Evolutionary conservation across 192 early-diverging fungal species (phyloP).

Genomic region (Gonapodya sp.): DNA sequence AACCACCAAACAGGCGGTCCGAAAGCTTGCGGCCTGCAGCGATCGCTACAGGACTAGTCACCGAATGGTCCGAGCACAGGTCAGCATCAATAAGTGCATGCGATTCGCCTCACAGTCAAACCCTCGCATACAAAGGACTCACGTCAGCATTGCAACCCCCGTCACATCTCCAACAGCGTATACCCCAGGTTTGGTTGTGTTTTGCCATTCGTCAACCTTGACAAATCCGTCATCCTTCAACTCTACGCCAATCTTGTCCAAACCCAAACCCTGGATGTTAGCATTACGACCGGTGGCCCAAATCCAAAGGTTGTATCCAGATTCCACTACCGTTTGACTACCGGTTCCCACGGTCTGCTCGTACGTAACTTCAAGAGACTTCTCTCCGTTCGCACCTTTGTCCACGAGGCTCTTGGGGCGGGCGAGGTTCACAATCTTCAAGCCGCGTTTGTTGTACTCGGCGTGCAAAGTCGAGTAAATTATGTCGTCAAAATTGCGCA

Average conservation of each 20-base stretch:
- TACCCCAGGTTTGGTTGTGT: constrained; percentile 57
- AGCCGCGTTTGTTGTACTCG: constrained; percentile 56
- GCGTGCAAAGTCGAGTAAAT: constrained; percentile 70
- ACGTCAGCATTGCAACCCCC: constrained; percentile 80
- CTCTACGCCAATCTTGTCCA: constrained; percentile 47
- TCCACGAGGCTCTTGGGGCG: constrained; percentile 42
- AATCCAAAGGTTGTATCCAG: constrained; percentile 58
- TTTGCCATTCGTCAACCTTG: constrained; percentile 76
- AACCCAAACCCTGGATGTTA: constrained; percentile 56
- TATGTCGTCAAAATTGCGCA: constrained; percentile 76
- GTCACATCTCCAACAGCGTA: constrained; percentile 93
- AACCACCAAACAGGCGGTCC: constrained; percentile 83
- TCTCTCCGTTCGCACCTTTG: not conserved
- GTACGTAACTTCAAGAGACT: not conserved
- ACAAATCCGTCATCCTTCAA: constrained; percentile 63
- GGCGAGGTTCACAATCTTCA: constrained; percentile 66
- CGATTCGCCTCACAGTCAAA: not conserved
- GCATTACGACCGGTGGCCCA: constrained; percentile 88
- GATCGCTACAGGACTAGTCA: constrained; percentile 73
- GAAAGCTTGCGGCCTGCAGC: constrained; percentile 83
- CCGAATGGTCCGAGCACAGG: not conserved
- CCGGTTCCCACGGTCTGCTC: not conserved
- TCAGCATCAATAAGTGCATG: not conserved
- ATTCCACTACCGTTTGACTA: not conserved
- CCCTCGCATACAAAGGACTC: no score